Evolutionary conservation across 2,329 filamentous ascomycete genomes (phyloP).

Genomic region (Ophiocordyceps polyrhachis-furcata): DNA sequence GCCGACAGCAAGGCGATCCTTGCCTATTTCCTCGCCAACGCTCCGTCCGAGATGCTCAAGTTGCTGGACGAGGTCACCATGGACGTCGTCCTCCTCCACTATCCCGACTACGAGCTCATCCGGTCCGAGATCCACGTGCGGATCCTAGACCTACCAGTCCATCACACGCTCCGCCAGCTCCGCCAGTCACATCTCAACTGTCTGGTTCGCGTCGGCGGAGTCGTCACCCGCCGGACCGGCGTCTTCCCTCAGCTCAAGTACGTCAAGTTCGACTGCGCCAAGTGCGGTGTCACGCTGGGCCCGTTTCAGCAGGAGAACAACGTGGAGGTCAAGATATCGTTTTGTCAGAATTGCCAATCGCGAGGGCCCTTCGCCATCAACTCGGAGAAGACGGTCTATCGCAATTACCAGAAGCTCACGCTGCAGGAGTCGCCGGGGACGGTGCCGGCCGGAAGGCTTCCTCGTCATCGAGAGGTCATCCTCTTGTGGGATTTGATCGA

Average conservation of each 20-base stretch:
- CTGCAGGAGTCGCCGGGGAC: conserved; percentile 94
- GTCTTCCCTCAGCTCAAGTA: conserved; percentile 98
- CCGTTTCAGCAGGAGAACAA: conserved; percentile 97
- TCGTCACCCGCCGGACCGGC: conserved; percentile 82
- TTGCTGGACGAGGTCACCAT: conserved; percentile 95
- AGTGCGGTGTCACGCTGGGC: conserved; percentile 79
- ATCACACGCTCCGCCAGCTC: conserved; percentile 86
- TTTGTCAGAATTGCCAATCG: conserved; percentile 91
- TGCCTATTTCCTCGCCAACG: conserved; percentile 90
- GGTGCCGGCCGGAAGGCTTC: conserved; percentile 85
- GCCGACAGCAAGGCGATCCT: conserved; percentile 80
- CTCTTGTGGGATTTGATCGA: conserved; percentile 95
- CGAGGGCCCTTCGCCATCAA: conserved; percentile 89
- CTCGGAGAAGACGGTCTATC: conserved; percentile 93
- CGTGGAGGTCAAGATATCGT: conserved; percentile 87
- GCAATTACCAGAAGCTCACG: conserved; percentile 96
- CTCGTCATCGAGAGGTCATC: conserved; percentile 84
- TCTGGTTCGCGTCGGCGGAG: conserved; percentile 80
- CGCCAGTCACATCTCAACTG: conserved; percentile 94
- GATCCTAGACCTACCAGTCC: conserved; percentile 83
- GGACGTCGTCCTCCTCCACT: conserved; percentile 88
- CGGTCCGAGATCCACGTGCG: conserved; percentile 96
- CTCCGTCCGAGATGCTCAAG: conserved; percentile 84
- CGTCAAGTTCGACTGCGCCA: conserved; percentile 92
- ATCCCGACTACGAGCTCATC: conserved; percentile 93